Evolutionary conservation across 306 rosid species (phyloP).

Genomic region (Prosopis cineraria): DNA sequence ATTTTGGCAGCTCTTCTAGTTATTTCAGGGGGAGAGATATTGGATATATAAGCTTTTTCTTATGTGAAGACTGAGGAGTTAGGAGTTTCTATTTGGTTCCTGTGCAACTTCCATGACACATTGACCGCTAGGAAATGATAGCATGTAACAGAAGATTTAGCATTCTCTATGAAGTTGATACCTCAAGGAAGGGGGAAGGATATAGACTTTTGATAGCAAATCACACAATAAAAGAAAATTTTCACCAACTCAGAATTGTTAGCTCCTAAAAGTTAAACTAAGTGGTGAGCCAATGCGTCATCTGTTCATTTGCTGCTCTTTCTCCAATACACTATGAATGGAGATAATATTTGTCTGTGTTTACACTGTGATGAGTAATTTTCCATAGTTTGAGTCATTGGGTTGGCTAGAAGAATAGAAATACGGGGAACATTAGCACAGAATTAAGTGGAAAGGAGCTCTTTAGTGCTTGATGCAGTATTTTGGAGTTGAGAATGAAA

Average conservation of each 20-base stretch:
- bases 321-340: not conserved
- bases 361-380: not conserved
- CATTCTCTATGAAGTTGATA: not conserved
- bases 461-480: not conserved
- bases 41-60: not conserved
- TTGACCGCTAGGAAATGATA: not conserved
- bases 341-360: not conserved
- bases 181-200: not conserved
- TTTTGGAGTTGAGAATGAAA: not conserved
- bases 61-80: not conserved
- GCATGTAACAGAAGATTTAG: not conserved
- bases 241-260: not conserved
- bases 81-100: not conserved
- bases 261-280: not conserved
- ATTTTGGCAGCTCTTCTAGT: not conserved
- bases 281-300: not conserved
- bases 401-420: not conserved
- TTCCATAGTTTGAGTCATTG: not conserved
- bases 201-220: not conserved
- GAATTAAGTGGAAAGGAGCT: not conserved
- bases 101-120: not conserved
- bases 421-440: not conserved
- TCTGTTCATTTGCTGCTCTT: not conserved
- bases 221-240: not conserved
- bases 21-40: not conserved